Conservation (phyloP, 2,329 filamentous ascomycete genomes). For the Ploettnerulaceae sp. region DNA sequence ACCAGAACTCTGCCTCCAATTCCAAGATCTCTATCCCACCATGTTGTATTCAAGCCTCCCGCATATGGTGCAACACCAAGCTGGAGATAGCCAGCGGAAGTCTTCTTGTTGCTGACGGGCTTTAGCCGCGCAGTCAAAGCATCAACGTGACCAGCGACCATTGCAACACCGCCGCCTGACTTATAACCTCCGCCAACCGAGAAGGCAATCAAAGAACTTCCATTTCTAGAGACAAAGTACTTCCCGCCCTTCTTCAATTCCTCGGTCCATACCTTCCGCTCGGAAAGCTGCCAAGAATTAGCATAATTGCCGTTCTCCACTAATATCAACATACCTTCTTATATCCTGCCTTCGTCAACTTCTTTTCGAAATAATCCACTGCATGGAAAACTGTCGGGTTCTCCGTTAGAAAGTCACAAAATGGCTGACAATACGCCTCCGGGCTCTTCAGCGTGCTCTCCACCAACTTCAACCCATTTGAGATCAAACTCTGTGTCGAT, state of each 20-base stretch:
- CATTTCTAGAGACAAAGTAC: slow-evolving; percentile 85
- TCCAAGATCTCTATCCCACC: slow-evolving; percentile 94
- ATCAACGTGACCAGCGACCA: slow-evolving; percentile 90
- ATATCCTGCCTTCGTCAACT: slow-evolving; percentile 70
- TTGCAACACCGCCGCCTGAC: slow-evolving; percentile 79
- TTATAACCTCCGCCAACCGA: slow-evolving; percentile 74
- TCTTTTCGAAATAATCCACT: slow-evolving; percentile 70
- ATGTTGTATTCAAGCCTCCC: slow-evolving; percentile 79
- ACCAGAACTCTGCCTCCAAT: slow-evolving; percentile 88
- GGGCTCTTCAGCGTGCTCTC: slow-evolving; percentile 35
- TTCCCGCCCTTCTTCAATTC: slow-evolving; percentile 75
- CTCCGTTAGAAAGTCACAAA: slow-evolving; percentile 78
- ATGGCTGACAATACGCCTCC: slow-evolving; percentile 73
- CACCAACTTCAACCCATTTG: slow-evolving; percentile 10
- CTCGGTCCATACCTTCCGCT: slow-evolving; percentile 71
- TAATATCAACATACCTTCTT: slow-evolving; percentile 49
- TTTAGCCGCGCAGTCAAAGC: slow-evolving; percentile 87
- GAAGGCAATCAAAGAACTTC: slow-evolving; percentile 81
- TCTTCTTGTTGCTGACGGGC: slow-evolving; percentile 81
- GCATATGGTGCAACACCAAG: slow-evolving; percentile 91
- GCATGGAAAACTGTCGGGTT: slow-evolving; percentile 95
- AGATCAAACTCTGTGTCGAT: slow-evolving; percentile 13
- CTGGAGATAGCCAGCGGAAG: slow-evolving; percentile 79
- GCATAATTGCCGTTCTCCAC: neutral
- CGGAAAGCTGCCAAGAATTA: slow-evolving; percentile 52